A percentile compares a stretch with the other conserved stretches of the same genome.
These are phyloP conservation scores for Clitopilus hobsonii DNA, from an alignment of 768 basidiomycete genomes.

Conservation along the genomic window DNA sequence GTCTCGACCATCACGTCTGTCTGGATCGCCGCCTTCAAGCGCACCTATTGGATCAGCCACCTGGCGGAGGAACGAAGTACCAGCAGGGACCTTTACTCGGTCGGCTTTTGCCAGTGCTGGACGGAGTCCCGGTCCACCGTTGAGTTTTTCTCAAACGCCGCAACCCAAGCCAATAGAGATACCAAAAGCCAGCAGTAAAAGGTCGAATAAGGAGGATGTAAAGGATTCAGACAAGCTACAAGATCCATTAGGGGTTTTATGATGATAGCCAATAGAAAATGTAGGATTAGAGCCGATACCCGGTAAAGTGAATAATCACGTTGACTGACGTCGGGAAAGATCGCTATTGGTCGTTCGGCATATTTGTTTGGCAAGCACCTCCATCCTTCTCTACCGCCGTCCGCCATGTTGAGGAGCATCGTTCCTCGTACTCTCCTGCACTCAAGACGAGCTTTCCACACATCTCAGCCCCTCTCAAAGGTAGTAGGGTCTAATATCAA, in stretches of 20 bases:
- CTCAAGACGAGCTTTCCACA: slow-evolving; percentile 58
- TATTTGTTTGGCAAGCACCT: slow-evolving; percentile 8
- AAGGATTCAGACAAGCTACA: slow-evolving; percentile 8
- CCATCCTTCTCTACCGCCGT: slow-evolving; percentile 1
- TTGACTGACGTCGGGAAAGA: slow-evolving; percentile 30
- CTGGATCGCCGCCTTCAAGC: background rate
- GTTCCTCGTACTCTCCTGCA: slow-evolving; percentile 49
- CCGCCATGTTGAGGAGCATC: slow-evolving; percentile 59
- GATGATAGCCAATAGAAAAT: slow-evolving; percentile 12
- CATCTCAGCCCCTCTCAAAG: slow-evolving; percentile 53
- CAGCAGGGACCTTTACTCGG: background rate
- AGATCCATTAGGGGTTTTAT: slow-evolving; percentile 39
- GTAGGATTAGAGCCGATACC: slow-evolving; percentile 15
- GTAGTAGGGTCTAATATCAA: slow-evolving; percentile 70
- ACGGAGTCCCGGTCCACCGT: background rate
- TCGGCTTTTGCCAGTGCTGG: background rate
- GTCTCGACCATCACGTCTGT: background rate
- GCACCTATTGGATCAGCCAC: background rate
- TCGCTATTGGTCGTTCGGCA: slow-evolving; percentile 18
- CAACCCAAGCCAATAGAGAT: background rate
- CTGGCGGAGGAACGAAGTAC: background rate
- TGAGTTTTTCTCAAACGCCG: slow-evolving; percentile 1
- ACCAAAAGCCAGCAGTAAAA: background rate
- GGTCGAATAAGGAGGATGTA: slow-evolving; percentile 10
- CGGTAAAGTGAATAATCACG: slow-evolving; percentile 36